Conservation (phyloP, 352 stramenopile genomes). For the Phytophthora niederhauseri region DNA sequence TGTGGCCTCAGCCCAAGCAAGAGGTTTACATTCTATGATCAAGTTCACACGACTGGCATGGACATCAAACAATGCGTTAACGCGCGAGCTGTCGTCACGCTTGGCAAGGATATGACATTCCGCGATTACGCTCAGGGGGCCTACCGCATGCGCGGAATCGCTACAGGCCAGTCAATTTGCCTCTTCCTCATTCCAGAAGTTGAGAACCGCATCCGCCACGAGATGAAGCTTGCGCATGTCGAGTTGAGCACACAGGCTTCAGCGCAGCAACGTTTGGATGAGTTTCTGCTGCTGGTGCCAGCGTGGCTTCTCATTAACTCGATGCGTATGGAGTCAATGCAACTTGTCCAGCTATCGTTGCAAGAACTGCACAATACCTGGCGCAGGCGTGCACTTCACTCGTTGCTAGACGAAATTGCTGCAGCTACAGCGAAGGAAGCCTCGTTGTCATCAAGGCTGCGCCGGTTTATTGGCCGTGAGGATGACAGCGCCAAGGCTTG, state of each 20-base stretch:
- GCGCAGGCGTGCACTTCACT: constrained; percentile 94
- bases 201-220: constrained; percentile 85
- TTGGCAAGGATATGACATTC: constrained; percentile 98
- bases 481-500: constrained; percentile 44
- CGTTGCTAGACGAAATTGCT: constrained; percentile 85
- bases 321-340: constrained; percentile 99
- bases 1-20: constrained; percentile 85
- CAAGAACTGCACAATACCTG: constrained; percentile 99
- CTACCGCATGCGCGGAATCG: constrained; percentile 93
- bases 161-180: constrained; percentile 92
- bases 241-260: constrained; percentile 26
- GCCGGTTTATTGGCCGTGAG: constrained; percentile 65
- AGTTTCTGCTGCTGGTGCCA: constrained; percentile 80
- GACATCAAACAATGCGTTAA: constrained; percentile 93
- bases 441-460: constrained; percentile 54
- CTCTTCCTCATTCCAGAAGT: constrained; percentile 94
- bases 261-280: constrained; percentile 46
- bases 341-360: constrained; percentile 98
- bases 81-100: constrained; percentile 86
- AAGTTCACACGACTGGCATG: constrained; percentile 95
- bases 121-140: constrained; percentile 93
- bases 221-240: constrained; percentile 58
- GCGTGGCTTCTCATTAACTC: constrained; percentile 99
- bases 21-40: constrained; percentile 94
- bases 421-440: constrained; percentile 20